Evolutionary conservation across 257 asterid genomes (phyloP).

Genomic region (Plantago major): DNA sequence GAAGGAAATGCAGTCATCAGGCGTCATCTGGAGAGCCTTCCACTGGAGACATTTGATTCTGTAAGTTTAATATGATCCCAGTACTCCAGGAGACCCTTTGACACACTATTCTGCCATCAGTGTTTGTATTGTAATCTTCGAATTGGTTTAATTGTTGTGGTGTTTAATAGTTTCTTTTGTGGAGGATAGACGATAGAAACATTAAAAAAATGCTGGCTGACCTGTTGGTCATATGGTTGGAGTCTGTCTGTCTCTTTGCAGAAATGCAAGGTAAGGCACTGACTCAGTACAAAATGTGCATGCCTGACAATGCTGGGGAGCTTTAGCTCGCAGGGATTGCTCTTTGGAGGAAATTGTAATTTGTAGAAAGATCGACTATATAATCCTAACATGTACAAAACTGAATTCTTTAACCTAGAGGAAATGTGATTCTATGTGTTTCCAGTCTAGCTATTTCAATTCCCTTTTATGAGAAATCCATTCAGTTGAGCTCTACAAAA

Average conservation of each 20-base stretch:
- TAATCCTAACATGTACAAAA: too few species aligned
- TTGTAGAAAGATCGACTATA: too few species aligned
- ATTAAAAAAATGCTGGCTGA: constrained; percentile 5
- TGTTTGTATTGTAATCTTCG: constrained; percentile 5
- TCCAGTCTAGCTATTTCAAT: background rate
- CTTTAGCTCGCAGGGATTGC: too few species aligned
- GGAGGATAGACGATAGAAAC: too few species aligned
- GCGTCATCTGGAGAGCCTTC: constrained; percentile 89
- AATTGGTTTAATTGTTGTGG: constrained; percentile 9
- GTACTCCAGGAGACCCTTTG: too few species aligned
- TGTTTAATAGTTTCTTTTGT: background rate
- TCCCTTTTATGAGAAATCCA: background rate
- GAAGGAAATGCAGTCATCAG: constrained; percentile 95
- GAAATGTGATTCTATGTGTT: background rate
- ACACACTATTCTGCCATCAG: background rate
- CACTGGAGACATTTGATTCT: constrained; percentile 94
- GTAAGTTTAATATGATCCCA: constrained; percentile 43
- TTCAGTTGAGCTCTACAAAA: background rate
- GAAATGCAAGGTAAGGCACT: too few species aligned
- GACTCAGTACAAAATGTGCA: too few species aligned
- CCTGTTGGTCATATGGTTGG: background rate
- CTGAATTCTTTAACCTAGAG: background rate
- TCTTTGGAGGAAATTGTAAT: too few species aligned
- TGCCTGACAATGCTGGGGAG: too few species aligned
- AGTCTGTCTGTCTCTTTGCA: too few species aligned